These are phyloP conservation scores for Ramalina peruviana DNA, from an alignment of 495 filamentous ascomycete genomes.

Conservation along the genomic window DNA sequence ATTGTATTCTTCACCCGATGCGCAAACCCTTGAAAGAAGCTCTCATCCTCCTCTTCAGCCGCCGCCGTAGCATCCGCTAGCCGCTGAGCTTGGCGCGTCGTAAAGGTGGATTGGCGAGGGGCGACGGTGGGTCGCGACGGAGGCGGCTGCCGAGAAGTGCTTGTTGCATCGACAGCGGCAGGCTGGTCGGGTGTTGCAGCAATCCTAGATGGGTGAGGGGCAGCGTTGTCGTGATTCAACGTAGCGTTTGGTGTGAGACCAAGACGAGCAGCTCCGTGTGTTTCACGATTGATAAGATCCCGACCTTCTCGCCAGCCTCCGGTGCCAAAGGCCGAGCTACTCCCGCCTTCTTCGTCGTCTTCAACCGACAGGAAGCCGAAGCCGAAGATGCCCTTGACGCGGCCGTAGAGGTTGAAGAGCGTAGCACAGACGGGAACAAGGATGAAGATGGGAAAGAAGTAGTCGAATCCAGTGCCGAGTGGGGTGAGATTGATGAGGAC, in stretches of 20 bases:
- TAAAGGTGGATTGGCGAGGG: constrained; percentile 1
- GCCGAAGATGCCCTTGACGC: constrained; percentile 60
- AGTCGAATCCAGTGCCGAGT: constrained; percentile 72
- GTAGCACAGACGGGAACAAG: constrained; percentile 72
- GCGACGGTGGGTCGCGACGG: neutral
- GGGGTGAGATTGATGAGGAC: constrained; percentile 71
- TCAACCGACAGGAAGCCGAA: constrained; percentile 43
- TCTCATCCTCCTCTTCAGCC: constrained; percentile 56
- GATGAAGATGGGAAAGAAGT: constrained; percentile 76
- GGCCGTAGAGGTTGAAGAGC: constrained; percentile 74
- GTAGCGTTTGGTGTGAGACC: constrained; percentile 21
- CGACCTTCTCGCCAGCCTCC: constrained; percentile 86
- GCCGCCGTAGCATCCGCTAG: constrained; percentile 24
- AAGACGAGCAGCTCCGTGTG: constrained; percentile 47
- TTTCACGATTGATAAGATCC: constrained; percentile 83
- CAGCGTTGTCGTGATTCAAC: neutral
- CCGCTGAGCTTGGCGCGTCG: constrained; percentile 16
- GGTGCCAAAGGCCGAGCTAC: constrained; percentile 50
- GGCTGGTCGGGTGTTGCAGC: neutral
- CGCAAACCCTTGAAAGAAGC: constrained; percentile 67
- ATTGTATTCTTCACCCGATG: constrained; percentile 85
- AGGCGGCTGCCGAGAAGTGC: neutral
- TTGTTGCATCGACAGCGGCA: neutral
- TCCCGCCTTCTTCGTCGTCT: constrained; percentile 54
- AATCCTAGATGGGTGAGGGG: neutral